Base-by-base conservation (phyloP, 2,329 filamentous ascomycete genomes). In the Chaetomium sp. region DNA sequence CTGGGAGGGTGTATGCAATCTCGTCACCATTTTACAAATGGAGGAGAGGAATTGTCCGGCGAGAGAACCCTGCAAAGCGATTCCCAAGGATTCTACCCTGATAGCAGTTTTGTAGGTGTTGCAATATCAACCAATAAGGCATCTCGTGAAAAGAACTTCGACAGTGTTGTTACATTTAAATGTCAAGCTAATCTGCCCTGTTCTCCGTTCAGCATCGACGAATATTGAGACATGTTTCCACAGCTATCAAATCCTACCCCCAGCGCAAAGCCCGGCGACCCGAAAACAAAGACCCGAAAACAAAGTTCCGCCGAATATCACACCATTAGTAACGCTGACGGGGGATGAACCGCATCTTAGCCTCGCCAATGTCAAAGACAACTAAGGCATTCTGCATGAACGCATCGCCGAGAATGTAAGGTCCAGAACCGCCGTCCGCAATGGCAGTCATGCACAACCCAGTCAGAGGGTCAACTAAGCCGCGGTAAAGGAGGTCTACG, bases 301-400 rank as follows among this genome's bases (percentile, higher is more conserved):
- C 8, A 33, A 4, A n/a, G 27, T 27, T 5, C 11, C n/a, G 7
- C 6, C 42, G 27, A 8, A 27, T 43, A 34, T 4, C 11, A 33
- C 35, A 45, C 43, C 3, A 5, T 62, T 40, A 65, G 41, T 66
- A 65, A 33, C 56, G 60, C 37, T 55, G 54, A 7, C 64, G 55
- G 7, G 62, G 56, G n/a, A 65, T 57, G 40, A 69, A 68, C 27
- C 59, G 55, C 59, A 69, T 65, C 61, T 65, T 57, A 2, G 61
- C 62, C 54, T 64, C 41, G 8, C 63, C 64, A 32, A 68, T 56
- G 52, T 69, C 66, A 41, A 67, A 68, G 0, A 79, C 75, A 0
- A 73, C 72, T 50, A 80, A 64, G 2, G 76, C 75, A 53, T 76
- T 80, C 63, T 79, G 73, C 57, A 81, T 64, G 55, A 79, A 81